Evolutionary conservation across 139 green algal species (phyloP).

Genomic region (Volvox africanus): DNA sequence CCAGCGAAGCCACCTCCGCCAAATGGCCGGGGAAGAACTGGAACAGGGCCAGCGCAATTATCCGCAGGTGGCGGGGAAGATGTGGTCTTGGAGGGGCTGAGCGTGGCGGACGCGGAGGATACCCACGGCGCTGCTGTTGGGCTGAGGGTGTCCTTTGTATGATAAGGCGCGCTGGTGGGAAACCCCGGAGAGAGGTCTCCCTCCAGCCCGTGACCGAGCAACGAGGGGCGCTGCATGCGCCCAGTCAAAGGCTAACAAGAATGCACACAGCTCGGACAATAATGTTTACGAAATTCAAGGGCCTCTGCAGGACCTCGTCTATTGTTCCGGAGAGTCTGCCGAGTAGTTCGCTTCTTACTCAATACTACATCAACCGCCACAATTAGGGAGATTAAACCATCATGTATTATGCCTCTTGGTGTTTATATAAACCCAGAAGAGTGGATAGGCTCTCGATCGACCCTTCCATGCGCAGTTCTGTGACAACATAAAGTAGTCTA

Average conservation of each 20-base stretch:
- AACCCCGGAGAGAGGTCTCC: conserved; percentile 34
- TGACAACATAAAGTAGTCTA: no score
- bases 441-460: no score
- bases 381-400: no score
- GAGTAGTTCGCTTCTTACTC: no score
- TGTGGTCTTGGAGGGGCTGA: not conserved
- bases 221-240: conserved; percentile 12
- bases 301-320: no score
- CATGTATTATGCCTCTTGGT: no score
- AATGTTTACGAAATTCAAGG: not conserved
- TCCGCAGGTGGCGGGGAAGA: not conserved
- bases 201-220: not conserved
- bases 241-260: not conserved
- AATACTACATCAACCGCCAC: no score
- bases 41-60: no score
- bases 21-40: not conserved
- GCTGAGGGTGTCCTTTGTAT: conserved; percentile 44
- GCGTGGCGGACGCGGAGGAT: not conserved
- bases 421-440: no score
- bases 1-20: conserved; percentile 7
- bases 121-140: conserved; percentile 45
- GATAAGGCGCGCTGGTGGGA: conserved; percentile 40
- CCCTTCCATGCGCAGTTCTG: no score
- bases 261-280: not conserved
- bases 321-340: no score